Conservation (phyloP, 345 rosid genomes). For the Bruguiera parviflora region DNA sequence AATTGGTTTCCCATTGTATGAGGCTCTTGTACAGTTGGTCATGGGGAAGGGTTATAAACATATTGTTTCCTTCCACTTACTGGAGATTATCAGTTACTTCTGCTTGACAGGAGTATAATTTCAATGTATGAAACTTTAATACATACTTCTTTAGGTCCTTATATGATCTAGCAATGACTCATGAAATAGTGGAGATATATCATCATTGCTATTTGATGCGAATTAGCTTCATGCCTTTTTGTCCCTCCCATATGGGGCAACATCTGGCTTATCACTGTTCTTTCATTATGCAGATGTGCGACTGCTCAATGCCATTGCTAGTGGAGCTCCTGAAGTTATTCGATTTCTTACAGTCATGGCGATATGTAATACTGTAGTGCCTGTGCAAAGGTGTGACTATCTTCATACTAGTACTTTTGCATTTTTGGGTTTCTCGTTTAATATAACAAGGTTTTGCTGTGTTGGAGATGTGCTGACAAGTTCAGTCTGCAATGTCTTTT, state of each 20-base stretch:
- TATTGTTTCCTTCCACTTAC: background rate
- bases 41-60: background rate
- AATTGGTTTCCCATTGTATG: no score
- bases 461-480: background rate
- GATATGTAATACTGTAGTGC: conserved; percentile 87
- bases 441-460: background rate
- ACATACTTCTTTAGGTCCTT: background rate
- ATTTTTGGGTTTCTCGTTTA: background rate
- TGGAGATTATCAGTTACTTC: background rate
- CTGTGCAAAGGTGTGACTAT: conserved; percentile 62
- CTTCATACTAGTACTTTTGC: background rate
- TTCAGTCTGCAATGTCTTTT: conserved; percentile 4
- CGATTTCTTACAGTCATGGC: conserved; percentile 92
- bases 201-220: background rate
- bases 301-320: conserved; percentile 64
- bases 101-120: background rate
- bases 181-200: conserved; percentile 6
- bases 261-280: conserved; percentile 16
- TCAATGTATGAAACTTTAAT: background rate
- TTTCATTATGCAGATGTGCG: conserved; percentile 46
- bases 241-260: background rate
- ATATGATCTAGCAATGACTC: conserved; percentile 1
- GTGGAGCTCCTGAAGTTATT: conserved; percentile 77
- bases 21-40: no score
- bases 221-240: background rate